phyloP scores from a whole-genome alignment of 176 grass and related monocot species.

The Aegilops umbellulata region DNA sequence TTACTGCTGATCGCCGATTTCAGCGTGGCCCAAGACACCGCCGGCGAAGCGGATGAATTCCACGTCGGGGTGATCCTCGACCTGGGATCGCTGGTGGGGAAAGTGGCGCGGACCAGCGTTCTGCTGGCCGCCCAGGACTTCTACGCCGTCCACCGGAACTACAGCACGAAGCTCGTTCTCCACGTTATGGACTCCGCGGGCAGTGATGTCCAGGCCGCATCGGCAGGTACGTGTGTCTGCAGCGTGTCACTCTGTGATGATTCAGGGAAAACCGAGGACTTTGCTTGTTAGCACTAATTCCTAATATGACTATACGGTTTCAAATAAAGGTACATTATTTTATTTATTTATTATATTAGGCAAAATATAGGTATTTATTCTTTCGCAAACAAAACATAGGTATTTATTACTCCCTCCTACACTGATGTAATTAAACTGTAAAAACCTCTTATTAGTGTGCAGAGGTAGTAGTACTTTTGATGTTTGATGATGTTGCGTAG shows the following conservation, averaged over 20 bases:
- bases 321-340: too few species aligned
- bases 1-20: not conserved
- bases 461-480: too few species aligned
- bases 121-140: conserved; percentile 60
- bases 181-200: conserved; percentile 34
- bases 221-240: conserved; percentile 35
- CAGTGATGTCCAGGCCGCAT: conserved; percentile 24
- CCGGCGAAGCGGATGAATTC: conserved; percentile 18
- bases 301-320: too few species aligned
- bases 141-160: conserved; percentile 33
- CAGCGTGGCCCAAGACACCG: not conserved
- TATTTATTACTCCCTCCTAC: too few species aligned
- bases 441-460: too few species aligned
- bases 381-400: too few species aligned
- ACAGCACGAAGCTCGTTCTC: conserved; percentile 44
- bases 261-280: not conserved
- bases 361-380: too few species aligned
- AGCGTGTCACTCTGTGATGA: not conserved
- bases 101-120: conserved; percentile 37
- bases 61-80: conserved; percentile 63
- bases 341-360: too few species aligned
- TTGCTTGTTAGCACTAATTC: too few species aligned
- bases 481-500: too few species aligned
- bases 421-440: too few species aligned
- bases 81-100: conserved; percentile 35